Base-by-base conservation (phyloP, 1,284 basidiomycete species). In the Omphalotus olearius region DNA sequence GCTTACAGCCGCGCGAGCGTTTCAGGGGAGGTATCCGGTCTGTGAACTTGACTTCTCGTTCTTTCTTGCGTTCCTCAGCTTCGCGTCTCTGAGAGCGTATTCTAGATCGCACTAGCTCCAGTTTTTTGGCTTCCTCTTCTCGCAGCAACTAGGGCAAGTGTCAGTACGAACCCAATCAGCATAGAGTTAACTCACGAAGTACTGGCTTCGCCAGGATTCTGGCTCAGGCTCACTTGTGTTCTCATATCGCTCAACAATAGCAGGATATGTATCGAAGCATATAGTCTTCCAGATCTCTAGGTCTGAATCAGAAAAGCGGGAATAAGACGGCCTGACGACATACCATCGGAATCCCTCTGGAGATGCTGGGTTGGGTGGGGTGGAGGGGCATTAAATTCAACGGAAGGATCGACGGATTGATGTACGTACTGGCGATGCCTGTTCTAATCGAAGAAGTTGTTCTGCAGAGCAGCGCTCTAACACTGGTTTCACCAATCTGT, bases 281-380 rank as follows among this genome's bases (percentile, higher is more conserved):
- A 84, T 67, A 44, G 70, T 67, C 63, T 76, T 79, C 88, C 88
- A 91, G 58, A 89, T 73, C 56, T 83, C 88, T 91, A 59, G 53
- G 40, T 60, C 51, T 50, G 59, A 54, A 43, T 41, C 53, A 42
- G 48, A 46, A 45, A 52, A 49, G 51, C 28, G 45, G 33, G 20
- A 26, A 25, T 42, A 54, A 42, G 56, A 39, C 17, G 30, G 37
- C 20, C 50, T 26, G 45, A 18, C 25, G 33, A 61, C 69, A 44
- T 68, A 79, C 87, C 83, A 67, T 75, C 69, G 13, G 84, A 87
- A 47, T 80, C 74, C 53, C 69, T 65, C 60, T 73, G 66, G 37
- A 88, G 66, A 62, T 80, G 76, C 86, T 86, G 57, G 35, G 37
- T 26, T 40, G 47, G 26, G 33, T 28, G 28, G 11, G 4, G n/a